Conservation (phyloP, 176 grass and related monocot genomes). For the Triticum urartu region DNA sequence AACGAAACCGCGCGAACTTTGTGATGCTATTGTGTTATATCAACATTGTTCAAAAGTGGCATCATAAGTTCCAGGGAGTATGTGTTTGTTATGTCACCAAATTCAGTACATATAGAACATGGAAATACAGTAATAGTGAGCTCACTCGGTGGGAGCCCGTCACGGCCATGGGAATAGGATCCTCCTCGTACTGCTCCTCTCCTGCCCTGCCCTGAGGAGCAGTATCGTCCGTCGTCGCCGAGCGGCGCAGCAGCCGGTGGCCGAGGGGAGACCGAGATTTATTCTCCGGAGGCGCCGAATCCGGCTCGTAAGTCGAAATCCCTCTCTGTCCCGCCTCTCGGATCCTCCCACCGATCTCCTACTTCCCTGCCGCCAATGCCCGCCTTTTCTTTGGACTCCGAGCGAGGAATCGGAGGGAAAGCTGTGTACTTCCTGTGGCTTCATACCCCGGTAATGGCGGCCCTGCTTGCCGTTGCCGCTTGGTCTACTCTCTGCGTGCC, state of each 20-base stretch:
- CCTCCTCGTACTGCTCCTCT: neutral
- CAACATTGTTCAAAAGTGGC: too few relatives aligned
- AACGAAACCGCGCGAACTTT: too few relatives aligned
- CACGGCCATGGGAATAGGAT: neutral
- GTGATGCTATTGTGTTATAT: too few relatives aligned
- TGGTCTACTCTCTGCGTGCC: neutral
- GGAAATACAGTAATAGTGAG: neutral
- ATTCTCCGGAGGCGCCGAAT: neutral
- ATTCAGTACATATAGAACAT: too few relatives aligned
- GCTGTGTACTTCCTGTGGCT: neutral
- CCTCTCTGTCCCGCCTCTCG: neutral
- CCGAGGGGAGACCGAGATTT: neutral
- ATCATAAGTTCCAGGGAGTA: too few relatives aligned
- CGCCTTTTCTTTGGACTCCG: neutral
- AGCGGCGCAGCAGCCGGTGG: neutral
- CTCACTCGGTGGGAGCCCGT: neutral
- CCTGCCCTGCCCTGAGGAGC: neutral
- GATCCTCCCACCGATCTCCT: neutral
- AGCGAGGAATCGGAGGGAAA: neutral
- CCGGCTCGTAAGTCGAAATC: neutral
- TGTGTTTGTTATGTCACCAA: too few relatives aligned
- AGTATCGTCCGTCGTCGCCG: neutral
- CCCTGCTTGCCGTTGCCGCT: neutral
- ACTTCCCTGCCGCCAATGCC: neutral
- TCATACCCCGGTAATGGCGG: neutral